A percentile compares a stretch with the other conserved stretches of the same genome.
These are phyloP conservation scores for Mycena venus DNA, from an alignment of 768 basidiomycete species.

Conservation along the genomic window DNA sequence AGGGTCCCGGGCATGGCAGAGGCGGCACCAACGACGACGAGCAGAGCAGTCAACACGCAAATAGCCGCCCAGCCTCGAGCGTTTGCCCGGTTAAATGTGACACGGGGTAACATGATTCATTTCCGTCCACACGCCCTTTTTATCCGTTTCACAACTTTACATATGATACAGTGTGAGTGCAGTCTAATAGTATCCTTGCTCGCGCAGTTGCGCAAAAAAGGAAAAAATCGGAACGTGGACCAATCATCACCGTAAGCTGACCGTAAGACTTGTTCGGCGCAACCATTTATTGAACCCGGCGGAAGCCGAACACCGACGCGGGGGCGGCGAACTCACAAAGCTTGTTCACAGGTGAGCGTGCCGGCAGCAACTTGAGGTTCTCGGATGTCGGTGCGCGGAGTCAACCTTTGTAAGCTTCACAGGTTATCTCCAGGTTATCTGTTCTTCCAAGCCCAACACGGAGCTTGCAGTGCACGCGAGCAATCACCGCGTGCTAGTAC, in stretches of 20 bases:
- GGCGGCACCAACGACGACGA: conserved; percentile 23
- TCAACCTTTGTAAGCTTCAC: background rate
- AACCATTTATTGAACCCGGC: background rate
- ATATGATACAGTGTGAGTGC: background rate
- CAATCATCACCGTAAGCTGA: background rate
- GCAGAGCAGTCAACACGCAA: background rate
- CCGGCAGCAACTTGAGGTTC: background rate
- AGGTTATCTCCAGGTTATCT: background rate
- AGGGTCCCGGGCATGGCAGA: conserved; percentile 24
- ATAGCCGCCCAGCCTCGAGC: background rate
- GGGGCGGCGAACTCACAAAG: background rate
- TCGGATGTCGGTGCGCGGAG: background rate
- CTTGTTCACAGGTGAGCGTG: too few relatives aligned
- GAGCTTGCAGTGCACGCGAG: background rate
- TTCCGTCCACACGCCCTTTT: too few relatives aligned
- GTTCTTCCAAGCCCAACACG: background rate
- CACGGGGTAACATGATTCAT: background rate
- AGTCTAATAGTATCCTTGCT: background rate
- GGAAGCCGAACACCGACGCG: background rate
- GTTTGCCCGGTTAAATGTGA: background rate
- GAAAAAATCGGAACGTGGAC: background rate
- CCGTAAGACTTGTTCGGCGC: background rate
- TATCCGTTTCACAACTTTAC: background rate
- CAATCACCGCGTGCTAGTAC: background rate
- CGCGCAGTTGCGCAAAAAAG: background rate